These are phyloP conservation scores for Candida ortonii DNA, from an alignment of 805 yeast genomes.

Conservation along the genomic window DNA sequence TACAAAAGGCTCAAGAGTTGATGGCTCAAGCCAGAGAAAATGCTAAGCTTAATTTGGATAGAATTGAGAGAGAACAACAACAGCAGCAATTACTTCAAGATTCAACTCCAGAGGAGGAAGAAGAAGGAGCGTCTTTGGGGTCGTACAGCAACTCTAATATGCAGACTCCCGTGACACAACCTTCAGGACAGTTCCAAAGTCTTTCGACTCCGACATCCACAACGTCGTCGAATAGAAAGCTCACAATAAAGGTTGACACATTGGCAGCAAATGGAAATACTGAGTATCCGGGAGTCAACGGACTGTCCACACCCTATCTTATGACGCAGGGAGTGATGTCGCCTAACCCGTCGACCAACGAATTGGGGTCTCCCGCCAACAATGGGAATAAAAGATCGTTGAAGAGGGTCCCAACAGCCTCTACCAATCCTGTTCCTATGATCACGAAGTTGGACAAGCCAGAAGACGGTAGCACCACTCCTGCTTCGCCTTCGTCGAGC, in stretches of 20 bases:
- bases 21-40: slow-evolving; percentile 79
- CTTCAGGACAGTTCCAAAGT: slow-evolving; percentile 21
- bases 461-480: slow-evolving; percentile 9
- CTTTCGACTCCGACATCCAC: slow-evolving; percentile 31
- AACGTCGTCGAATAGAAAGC: slow-evolving; percentile 19
- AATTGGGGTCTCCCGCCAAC: slow-evolving; percentile 14
- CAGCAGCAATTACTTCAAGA: slow-evolving; percentile 10
- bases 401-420: slow-evolving; percentile 23
- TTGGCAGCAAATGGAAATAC: no score
- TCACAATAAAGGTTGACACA: slow-evolving; percentile 37
- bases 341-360: slow-evolving; percentile 38
- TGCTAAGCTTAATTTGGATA: slow-evolving; percentile 51
- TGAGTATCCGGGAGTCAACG: slow-evolving; percentile 31
- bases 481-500: slow-evolving; percentile 10
- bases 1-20: slow-evolving; percentile 82
- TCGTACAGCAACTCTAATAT: slow-evolving; percentile 16
- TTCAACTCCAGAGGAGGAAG: slow-evolving; percentile 20
- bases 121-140: slow-evolving; percentile 13
- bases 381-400: slow-evolving; percentile 12
- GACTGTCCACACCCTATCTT: slow-evolving; percentile 67
- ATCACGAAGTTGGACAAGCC: slow-evolving; percentile 29
- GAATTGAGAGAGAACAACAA: slow-evolving; percentile 38
- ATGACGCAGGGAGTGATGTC: slow-evolving; percentile 61
- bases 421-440: slow-evolving; percentile 30
- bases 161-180: slow-evolving; percentile 23